These are phyloP conservation scores for Claviceps cyperi DNA, from an alignment of 2,329 filamentous ascomycete species.

Conservation along the genomic window DNA sequence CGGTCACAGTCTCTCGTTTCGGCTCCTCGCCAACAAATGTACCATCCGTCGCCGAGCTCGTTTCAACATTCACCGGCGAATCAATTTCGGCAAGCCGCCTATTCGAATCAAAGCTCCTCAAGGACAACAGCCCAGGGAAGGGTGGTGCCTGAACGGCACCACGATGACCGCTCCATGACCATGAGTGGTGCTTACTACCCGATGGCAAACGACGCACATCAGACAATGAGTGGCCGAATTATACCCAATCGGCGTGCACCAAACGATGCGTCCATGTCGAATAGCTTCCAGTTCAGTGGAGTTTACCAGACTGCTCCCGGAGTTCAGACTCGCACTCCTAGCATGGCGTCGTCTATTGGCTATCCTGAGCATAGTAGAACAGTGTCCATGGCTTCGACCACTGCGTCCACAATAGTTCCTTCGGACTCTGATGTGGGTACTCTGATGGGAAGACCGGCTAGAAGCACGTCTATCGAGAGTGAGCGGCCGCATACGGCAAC, in stretches of 20 bases:
- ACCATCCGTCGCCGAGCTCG: conserved; percentile 46
- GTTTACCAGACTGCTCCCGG: conserved; percentile 33
- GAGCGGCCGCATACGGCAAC: conserved; percentile 40
- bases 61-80: conserved; percentile 55
- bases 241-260: conserved; percentile 57
- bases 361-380: conserved; percentile 42
- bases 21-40: conserved; percentile 56
- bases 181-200: conserved; percentile 63
- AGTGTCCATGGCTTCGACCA: conserved; percentile 87
- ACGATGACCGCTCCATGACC: conserved; percentile 90
- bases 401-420: conserved; percentile 53
- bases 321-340: conserved; percentile 43
- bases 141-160: conserved; percentile 77
- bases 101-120: conserved; percentile 47
- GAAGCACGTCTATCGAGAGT: conserved; percentile 39
- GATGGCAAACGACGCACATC: conserved; percentile 63
- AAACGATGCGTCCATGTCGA: conserved; percentile 24
- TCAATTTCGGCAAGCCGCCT: conserved; percentile 65
- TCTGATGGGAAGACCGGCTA: conserved; percentile 42
- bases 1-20: conserved; percentile 87
- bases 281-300: conserved; percentile 21
- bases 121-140: conserved; percentile 84
- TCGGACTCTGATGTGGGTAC: conserved; percentile 37
- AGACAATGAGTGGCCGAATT: conserved; percentile 84
- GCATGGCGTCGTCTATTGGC: conserved; percentile 42